phyloP scores from a whole-genome alignment of 2,329 filamentous ascomycete genomes.

The Ceratocystis alfenasii region DNA sequence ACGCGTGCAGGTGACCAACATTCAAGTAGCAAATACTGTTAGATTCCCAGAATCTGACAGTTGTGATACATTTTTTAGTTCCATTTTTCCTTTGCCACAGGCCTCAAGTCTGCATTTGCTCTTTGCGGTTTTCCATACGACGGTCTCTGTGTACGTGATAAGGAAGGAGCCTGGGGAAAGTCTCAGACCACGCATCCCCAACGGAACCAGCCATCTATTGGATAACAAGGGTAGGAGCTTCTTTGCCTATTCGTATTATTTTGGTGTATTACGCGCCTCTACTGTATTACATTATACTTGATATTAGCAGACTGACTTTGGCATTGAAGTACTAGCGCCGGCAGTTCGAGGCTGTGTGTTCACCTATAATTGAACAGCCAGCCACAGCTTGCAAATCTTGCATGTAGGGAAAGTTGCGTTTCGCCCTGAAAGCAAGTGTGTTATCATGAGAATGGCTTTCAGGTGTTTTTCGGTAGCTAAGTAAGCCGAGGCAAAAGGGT shows the following conservation, averaged over 20 bases:
- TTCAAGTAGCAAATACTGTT: background rate
- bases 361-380: background rate
- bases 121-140: background rate
- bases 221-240: background rate
- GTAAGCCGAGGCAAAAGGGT: background rate
- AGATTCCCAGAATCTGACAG: background rate
- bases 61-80: background rate
- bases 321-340: conserved; percentile 2
- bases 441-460: background rate
- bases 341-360: background rate
- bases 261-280: background rate
- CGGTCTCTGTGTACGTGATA: background rate
- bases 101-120: background rate
- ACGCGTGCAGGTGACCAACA: background rate
- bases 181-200: background rate
- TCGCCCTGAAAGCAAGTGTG: too few species aligned
- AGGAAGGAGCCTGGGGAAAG: conserved; percentile 2
- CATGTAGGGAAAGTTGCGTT: background rate
- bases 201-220: background rate
- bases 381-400: background rate
- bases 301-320: background rate
- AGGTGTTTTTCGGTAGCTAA: background rate
- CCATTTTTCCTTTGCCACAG: background rate
- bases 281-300: background rate
- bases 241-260: background rate